Percentiles rank a stretch among this genome's conserved stretches.
Evolutionary conservation across 1,139 yeast species (phyloP).

Genomic region (Pneumocystis oryctolagi): DNA sequence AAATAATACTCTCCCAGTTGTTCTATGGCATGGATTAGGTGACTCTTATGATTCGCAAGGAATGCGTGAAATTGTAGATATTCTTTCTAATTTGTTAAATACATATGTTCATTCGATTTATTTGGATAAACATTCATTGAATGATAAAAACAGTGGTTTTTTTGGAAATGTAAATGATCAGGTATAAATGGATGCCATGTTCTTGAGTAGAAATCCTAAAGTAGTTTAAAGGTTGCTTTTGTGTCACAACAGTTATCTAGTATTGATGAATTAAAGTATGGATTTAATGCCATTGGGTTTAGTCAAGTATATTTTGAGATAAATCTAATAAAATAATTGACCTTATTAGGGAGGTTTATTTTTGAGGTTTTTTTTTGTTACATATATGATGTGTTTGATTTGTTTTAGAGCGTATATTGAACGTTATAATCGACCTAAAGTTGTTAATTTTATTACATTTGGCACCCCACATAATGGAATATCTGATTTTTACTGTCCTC

Average conservation of each 20-base stretch:
- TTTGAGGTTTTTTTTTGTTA: not conserved
- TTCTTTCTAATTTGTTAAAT: constrained; percentile 38
- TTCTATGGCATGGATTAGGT: constrained; percentile 77
- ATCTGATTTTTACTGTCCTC: constrained; percentile 42
- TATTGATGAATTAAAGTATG: constrained; percentile 33
- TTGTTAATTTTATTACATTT: constrained; percentile 48
- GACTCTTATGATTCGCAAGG: constrained; percentile 55
- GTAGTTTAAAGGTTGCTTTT: constrained; percentile 16
- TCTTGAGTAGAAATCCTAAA: not conserved
- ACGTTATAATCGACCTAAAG: constrained; percentile 35
- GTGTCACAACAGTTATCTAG: constrained; percentile 33
- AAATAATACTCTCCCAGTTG: constrained; percentile 33
- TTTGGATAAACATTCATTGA: constrained; percentile 34
- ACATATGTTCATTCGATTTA: constrained; percentile 39
- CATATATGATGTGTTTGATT: not conserved
- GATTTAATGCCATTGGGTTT: constrained; percentile 65
- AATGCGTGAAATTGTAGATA: constrained; percentile 34
- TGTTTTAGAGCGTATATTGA: constrained; percentile 44
- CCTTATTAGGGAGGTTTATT: not conserved
- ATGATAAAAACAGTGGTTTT: constrained; percentile 42
- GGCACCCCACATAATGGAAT: constrained; percentile 73
- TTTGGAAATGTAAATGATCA: constrained; percentile 47
- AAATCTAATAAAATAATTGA: not conserved
- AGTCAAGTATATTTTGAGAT: constrained; percentile 65
- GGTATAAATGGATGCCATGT: constrained; percentile 3